These are phyloP conservation scores for Carallia pectinifolia DNA, from an alignment of 345 rosid genomes.

Conservation along the genomic window DNA sequence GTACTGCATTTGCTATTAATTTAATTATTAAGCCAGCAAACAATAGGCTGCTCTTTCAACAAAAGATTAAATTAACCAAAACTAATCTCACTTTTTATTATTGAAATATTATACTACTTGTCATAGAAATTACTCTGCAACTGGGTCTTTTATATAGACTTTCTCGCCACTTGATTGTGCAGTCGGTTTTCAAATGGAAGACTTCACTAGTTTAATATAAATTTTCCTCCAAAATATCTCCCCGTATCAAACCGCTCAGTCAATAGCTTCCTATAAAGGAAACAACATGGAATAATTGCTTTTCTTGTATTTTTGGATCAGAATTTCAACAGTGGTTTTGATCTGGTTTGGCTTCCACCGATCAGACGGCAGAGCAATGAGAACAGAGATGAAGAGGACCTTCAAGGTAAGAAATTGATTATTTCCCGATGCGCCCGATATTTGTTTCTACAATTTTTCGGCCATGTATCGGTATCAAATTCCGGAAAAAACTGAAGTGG, in stretches of 20 bases:
- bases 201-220: background rate
- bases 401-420: constrained; percentile 44
- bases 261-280: background rate
- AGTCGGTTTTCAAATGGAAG: constrained; percentile 14
- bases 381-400: constrained; percentile 43
- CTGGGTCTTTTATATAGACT: constrained; percentile 9
- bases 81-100: background rate
- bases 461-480: background rate
- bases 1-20: constrained; percentile 12
- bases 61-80: constrained; percentile 8
- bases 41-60: background rate
- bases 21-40: background rate
- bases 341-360: constrained; percentile 7
- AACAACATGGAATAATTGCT: no score
- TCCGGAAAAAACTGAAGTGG: background rate
- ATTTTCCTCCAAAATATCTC: background rate
- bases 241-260: background rate
- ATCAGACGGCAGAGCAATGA: constrained; percentile 37
- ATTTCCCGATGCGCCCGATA: background rate
- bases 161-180: constrained; percentile 23
- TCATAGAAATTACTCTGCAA: background rate
- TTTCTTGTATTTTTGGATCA: background rate
- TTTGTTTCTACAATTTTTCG: background rate
- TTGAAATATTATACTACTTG: background rate
- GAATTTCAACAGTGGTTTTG: background rate